Percentiles rank a stretch among this genome's conserved stretches.
Conservation (phyloP, 768 basidiomycete species). For the Rhodotorula kratochvilovae region DNA sequence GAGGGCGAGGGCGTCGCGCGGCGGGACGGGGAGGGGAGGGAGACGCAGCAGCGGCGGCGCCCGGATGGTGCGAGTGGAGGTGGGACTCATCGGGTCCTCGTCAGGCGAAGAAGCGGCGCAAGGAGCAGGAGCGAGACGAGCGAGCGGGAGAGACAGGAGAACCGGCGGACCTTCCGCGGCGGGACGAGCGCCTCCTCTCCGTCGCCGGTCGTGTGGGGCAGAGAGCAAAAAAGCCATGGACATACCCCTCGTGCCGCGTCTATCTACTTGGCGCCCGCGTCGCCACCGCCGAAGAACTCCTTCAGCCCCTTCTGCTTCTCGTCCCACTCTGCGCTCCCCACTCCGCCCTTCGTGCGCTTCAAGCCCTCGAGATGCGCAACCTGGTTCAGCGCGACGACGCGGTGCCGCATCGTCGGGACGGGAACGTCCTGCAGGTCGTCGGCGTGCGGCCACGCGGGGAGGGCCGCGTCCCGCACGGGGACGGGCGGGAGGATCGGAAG, state of each 20-base stretch:
- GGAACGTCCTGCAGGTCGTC: slow-evolving; percentile 14
- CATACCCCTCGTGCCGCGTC: too few relatives aligned
- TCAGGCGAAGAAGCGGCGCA: neutral
- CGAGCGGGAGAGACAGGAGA: neutral
- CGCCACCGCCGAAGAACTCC: slow-evolving; percentile 48
- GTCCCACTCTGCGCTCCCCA: slow-evolving; percentile 49
- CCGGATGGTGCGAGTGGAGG: too few relatives aligned
- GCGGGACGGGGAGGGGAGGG: neutral
- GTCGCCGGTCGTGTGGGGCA: too few relatives aligned
- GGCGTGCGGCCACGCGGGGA: slow-evolving; percentile 17
- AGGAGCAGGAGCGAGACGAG: neutral
- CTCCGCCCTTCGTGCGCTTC: slow-evolving; percentile 49
- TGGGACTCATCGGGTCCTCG: neutral
- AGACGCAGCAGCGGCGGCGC: neutral
- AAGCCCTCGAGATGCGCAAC: slow-evolving; percentile 48
- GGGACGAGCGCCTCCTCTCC: too few relatives aligned
- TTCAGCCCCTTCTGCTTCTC: slow-evolving; percentile 49
- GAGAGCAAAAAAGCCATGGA: too few relatives aligned
- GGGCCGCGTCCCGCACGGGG: slow-evolving; percentile 17
- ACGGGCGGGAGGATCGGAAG: slow-evolving; percentile 18
- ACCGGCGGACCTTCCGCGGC: neutral
- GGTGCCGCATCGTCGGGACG: slow-evolving; percentile 32
- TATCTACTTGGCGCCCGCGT: too few relatives aligned
- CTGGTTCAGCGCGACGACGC: slow-evolving; percentile 46
- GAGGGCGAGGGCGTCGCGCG: neutral